These are phyloP conservation scores for Diaporthe vexans DNA, from an alignment of 2,329 filamentous ascomycete genomes.

Conservation along the genomic window DNA sequence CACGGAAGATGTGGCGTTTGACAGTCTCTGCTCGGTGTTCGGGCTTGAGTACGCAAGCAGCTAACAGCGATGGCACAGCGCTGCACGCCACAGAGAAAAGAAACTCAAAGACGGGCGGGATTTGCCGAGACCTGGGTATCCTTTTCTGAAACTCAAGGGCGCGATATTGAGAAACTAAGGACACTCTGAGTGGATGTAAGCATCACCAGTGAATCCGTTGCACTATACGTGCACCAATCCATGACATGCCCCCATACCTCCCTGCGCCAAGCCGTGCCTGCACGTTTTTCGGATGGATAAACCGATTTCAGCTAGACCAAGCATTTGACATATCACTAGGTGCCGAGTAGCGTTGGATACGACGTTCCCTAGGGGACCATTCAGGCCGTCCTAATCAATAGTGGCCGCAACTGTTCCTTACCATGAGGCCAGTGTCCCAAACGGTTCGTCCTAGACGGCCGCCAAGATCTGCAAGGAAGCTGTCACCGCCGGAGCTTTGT, in stretches of 20 bases:
- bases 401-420: neutral
- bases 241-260: neutral
- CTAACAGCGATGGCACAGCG: neutral
- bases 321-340: neutral
- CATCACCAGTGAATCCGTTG: too few relatives aligned
- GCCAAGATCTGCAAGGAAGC: constrained; percentile 5
- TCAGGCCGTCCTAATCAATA: neutral
- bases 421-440: too few relatives aligned
- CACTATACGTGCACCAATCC: neutral
- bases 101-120: neutral
- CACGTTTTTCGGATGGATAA: neutral
- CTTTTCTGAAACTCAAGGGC: neutral
- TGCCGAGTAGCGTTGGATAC: neutral
- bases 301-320: neutral
- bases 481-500: neutral
- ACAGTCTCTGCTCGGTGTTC: neutral
- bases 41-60: neutral
- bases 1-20: neutral
- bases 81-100: too few relatives aligned
- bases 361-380: neutral
- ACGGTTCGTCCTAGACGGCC: neutral
- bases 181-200: neutral
- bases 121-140: neutral
- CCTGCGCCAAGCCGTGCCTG: constrained; percentile 16
- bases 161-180: neutral